Evolutionary conservation across 441 rosid species (phyloP).

Genomic region (Adansonia rubrostipa): DNA sequence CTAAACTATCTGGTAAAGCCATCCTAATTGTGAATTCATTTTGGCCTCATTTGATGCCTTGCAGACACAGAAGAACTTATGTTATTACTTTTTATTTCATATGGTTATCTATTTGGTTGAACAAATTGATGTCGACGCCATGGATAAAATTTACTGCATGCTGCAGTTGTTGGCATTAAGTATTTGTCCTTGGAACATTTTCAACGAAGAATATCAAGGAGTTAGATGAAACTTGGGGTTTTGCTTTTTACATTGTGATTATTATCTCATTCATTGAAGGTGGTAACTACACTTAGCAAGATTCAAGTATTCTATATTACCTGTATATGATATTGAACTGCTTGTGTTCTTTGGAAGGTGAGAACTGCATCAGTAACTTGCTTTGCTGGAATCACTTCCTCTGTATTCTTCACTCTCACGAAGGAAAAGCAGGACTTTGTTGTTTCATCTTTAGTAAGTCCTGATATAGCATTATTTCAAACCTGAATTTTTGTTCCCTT

Average conservation of each 20-base stretch:
- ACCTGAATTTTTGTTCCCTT: constrained; percentile 28
- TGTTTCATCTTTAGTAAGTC: constrained; percentile 70
- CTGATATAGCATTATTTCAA: constrained; percentile 22
- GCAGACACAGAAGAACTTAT: background rate
- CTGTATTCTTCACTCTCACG: constrained; percentile 61
- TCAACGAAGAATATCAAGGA: background rate
- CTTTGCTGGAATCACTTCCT: constrained; percentile 92
- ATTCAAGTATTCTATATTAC: background rate
- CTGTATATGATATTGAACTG: constrained; percentile 25
- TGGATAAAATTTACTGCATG: constrained; percentile 16
- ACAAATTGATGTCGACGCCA: background rate
- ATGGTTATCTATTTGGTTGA: background rate
- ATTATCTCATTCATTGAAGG: constrained; percentile 3
- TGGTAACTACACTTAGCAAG: background rate
- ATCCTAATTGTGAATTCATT: constrained; percentile 3
- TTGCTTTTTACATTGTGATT: background rate
- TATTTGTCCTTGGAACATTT: background rate
- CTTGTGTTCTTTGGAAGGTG: constrained; percentile 59
- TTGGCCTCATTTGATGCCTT: constrained; percentile 9
- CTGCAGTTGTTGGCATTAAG: background rate
- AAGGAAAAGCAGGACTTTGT: constrained; percentile 65
- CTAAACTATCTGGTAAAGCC: background rate
- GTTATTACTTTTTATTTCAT: constrained; percentile 1
- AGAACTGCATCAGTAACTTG: constrained; percentile 85
- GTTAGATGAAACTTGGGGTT: background rate